These are phyloP conservation scores for Xerocomus brunneocitrinus DNA, from an alignment of 768 basidiomycete species.

Conservation along the genomic window DNA sequence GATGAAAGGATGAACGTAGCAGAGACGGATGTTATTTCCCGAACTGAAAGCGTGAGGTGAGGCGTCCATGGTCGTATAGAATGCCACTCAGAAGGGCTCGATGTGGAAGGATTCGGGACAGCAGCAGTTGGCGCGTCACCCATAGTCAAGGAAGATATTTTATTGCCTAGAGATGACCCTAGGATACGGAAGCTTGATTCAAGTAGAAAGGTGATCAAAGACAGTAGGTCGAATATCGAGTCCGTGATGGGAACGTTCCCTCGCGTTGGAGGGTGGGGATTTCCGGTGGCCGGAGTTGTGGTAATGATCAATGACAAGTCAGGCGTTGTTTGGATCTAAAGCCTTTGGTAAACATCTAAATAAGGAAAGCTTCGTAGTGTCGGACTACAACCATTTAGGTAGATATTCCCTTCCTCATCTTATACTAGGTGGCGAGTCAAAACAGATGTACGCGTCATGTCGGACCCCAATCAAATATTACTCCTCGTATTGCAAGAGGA, in stretches of 20 bases:
- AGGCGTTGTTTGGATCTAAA: conserved; percentile 27
- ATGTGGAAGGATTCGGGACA: conserved; percentile 14
- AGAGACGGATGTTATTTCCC: conserved; percentile 76
- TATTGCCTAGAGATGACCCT: not conserved
- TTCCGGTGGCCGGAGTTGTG: conserved; percentile 1
- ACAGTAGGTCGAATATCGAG: not conserved
- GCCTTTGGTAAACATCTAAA: conserved; percentile 22
- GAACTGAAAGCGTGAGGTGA: conserved; percentile 63
- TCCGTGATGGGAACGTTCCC: not conserved
- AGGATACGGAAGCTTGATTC: not conserved
- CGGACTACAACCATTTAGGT: too few relatives aligned
- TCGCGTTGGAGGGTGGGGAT: not conserved
- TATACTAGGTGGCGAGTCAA: too few relatives aligned
- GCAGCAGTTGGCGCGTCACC: conserved; percentile 7
- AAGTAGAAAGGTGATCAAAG: not conserved
- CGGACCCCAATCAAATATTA: too few relatives aligned
- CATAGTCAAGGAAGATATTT: conserved; percentile 12
- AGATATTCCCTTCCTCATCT: too few relatives aligned
- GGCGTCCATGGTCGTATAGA: conserved; percentile 74
- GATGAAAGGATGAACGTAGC: conserved; percentile 74
- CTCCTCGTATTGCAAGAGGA: too few relatives aligned
- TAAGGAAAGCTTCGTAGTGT: not conserved
- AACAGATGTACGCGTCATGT: too few relatives aligned
- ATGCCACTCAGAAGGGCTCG: conserved; percentile 48
- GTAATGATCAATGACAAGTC: conserved; percentile 1